Conservation (phyloP, 352 stramenopile species). For the Phytophthora kernoviae region DNA sequence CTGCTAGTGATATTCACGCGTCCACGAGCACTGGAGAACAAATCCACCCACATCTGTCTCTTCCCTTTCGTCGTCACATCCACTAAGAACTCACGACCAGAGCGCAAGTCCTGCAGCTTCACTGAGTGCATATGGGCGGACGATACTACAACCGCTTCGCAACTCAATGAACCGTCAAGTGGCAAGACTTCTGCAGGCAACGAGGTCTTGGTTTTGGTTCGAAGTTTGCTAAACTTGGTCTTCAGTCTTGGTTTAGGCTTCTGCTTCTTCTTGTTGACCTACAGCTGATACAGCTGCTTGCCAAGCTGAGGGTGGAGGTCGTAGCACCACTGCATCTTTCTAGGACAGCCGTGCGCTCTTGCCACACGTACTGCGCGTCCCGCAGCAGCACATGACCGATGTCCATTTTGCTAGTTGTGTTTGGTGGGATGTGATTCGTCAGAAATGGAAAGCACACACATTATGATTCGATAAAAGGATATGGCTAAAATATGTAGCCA, state of each 20-base stretch:
- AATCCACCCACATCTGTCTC: constrained; percentile 64
- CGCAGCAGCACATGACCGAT: constrained; percentile 54
- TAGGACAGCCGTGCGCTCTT: constrained; percentile 36
- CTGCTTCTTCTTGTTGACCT: constrained; percentile 17
- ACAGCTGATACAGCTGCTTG: constrained; percentile 20
- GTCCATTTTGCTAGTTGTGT: constrained; percentile 35
- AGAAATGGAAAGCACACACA: too few species aligned
- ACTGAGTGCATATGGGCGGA: constrained; percentile 65
- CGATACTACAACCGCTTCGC: constrained; percentile 64
- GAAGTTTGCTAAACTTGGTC: constrained; percentile 18
- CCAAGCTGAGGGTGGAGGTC: constrained; percentile 24
- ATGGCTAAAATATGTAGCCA: constrained; percentile 1
- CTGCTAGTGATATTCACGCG: constrained; percentile 24
- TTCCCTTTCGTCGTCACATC: constrained; percentile 44
- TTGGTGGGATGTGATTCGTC: background rate
- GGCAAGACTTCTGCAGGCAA: constrained; percentile 31
- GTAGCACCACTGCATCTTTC: constrained; percentile 45
- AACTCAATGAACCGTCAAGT: constrained; percentile 48
- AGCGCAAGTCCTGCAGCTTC: constrained; percentile 48
- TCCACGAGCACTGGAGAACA: constrained; percentile 39
- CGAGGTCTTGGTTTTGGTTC: constrained; percentile 13
- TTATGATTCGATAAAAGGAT: too few species aligned
- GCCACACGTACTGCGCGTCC: constrained; percentile 60
- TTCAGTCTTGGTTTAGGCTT: constrained; percentile 24
- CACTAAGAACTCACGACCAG: constrained; percentile 47